Base-by-base conservation (phyloP, 768 basidiomycete genomes). In the Trametes sanguinea region DNA sequence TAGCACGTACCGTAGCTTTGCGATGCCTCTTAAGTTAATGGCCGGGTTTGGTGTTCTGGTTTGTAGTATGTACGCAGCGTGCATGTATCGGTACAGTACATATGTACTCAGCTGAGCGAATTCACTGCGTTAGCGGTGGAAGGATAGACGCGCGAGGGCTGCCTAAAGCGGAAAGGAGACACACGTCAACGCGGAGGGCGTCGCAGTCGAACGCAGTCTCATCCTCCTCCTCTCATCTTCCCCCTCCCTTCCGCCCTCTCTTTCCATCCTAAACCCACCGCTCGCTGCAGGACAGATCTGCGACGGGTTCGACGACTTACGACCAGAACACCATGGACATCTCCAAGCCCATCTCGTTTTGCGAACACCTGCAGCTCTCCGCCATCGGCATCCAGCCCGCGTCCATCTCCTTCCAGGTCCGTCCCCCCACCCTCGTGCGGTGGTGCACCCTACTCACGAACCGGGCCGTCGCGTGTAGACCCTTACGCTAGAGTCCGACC, bases 401-500 rank as follows among this genome's bases (percentile, higher is more conserved):
- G 64, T 95, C 95, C 57, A 98, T 99, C 71, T 94, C 94, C 17
- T 99, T 98, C 79, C 95, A 97, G 85, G 92, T 90, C 70, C 11
- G 63, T 64, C 13, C 33, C 27, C 66, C 83, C 79, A 73, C 77
- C 37, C 29, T 42, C 13, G 6, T 11, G 17, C 58, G 35, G 32
- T 4, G 46, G 17, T 54, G 22, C 51, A 43, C 40, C n/a, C 37
- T 53, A 44, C 55, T 61, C 32, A 43, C 48, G 4, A 51, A 44
- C 22, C 22, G 22, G 45, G 6, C 51, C 17, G 33, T 8, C 40
- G 30, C 40, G 46, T 37, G 51, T 60, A 94, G 93, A 94, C 90
- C 29, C 79, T 98, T 67, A 98, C 97, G 5, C 82, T 99, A 67
- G 95, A 98, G 78, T 96, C 94, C 66, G 97, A 99, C 81, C 92